Evolutionary conservation across 768 basidiomycete species (phyloP).

Genomic region (Pleurotus salmoneostramineus): DNA sequence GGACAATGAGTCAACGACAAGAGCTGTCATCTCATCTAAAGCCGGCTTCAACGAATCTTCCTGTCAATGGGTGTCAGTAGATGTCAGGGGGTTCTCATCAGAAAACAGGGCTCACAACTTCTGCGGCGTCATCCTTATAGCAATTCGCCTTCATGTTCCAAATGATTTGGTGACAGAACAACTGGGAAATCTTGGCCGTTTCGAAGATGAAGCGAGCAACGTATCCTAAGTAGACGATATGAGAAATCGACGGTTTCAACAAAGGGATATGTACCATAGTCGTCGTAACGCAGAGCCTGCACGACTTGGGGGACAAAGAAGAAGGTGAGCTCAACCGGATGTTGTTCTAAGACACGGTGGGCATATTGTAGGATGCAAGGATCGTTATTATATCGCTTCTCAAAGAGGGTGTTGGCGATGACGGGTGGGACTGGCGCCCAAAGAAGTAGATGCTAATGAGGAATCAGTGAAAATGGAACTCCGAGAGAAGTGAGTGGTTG

Average conservation of each 20-base stretch:
- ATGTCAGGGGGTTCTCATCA: neutral
- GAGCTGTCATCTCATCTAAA: slow-evolving; percentile 82
- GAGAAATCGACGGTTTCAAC: neutral
- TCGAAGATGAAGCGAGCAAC: slow-evolving; percentile 95
- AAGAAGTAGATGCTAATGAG: slow-evolving; percentile 70
- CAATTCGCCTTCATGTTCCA: slow-evolving; percentile 99
- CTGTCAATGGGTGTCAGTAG: slow-evolving; percentile 31
- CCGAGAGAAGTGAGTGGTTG: neutral
- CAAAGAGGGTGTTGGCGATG: slow-evolving; percentile 79
- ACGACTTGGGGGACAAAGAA: slow-evolving; percentile 99
- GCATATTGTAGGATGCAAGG: slow-evolving; percentile 92
- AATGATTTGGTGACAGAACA: slow-evolving; percentile 99
- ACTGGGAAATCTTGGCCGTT: slow-evolving; percentile 93
- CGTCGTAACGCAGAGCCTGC: slow-evolving; percentile 89
- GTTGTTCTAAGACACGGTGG: slow-evolving; percentile 90
- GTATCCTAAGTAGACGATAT: slow-evolving; percentile 55
- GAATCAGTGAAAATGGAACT: neutral
- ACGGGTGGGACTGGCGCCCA: slow-evolving; percentile 90
- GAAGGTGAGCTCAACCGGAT: slow-evolving; percentile 92
- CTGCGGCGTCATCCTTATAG: slow-evolving; percentile 86
- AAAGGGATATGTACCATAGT: slow-evolving; percentile 54
- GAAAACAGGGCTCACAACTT: slow-evolving; percentile 50
- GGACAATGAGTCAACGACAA: slow-evolving; percentile 81
- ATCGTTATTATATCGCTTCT: slow-evolving; percentile 78
- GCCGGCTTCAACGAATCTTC: slow-evolving; percentile 94